A percentile compares a stretch with the other conserved stretches of the same genome.
Evolutionary conservation across 164 flowering plant species (phyloP).

Genomic region (Umbilicus rupestris): DNA sequence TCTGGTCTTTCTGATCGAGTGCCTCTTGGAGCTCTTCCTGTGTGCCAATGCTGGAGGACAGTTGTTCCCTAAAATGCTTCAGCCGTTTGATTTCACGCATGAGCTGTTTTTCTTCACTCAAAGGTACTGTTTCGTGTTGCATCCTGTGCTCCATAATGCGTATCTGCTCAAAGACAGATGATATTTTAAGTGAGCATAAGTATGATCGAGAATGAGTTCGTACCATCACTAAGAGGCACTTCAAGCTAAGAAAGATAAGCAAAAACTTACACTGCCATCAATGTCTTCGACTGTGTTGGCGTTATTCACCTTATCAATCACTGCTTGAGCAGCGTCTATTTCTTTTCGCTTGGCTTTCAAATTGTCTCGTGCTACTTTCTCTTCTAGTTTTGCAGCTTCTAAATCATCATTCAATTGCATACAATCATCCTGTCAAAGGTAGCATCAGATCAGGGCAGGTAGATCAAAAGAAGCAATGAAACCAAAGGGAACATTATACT

Average conservation of each 20-base stretch:
- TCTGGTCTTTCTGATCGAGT: conserved; percentile 42
- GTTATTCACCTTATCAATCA: conserved; percentile 46
- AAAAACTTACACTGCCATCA: conserved; percentile 41
- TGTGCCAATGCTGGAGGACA: conserved; percentile 37
- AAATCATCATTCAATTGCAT: conserved; percentile 17
- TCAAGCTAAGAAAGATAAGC: neutral
- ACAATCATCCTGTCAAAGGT: conserved; percentile 17
- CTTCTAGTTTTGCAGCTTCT: conserved; percentile 46
- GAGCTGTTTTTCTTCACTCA: conserved; percentile 67
- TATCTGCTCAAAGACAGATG: conserved; percentile 33
- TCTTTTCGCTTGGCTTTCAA: conserved; percentile 50
- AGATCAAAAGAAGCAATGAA: conserved; percentile 2
- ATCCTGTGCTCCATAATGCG: conserved; percentile 52
- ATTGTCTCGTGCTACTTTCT: conserved; percentile 39
- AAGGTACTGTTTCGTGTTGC: conserved; percentile 66
- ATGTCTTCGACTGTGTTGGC: conserved; percentile 66
- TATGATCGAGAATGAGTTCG: neutral
- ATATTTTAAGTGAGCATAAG: conserved; percentile 1
- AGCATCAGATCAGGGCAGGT: neutral
- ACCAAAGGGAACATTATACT: neutral
- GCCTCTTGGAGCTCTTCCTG: conserved; percentile 55
- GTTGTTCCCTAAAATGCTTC: conserved; percentile 47
- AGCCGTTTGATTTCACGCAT: conserved; percentile 74
- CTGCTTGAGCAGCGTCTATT: conserved; percentile 48
- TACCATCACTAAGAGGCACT: neutral